Evolutionary conservation across 495 filamentous ascomycete genomes (phyloP), one percentile per base, ranked within the genome.

Genomic region (Umbilicaria muhlenbergii): DNA sequence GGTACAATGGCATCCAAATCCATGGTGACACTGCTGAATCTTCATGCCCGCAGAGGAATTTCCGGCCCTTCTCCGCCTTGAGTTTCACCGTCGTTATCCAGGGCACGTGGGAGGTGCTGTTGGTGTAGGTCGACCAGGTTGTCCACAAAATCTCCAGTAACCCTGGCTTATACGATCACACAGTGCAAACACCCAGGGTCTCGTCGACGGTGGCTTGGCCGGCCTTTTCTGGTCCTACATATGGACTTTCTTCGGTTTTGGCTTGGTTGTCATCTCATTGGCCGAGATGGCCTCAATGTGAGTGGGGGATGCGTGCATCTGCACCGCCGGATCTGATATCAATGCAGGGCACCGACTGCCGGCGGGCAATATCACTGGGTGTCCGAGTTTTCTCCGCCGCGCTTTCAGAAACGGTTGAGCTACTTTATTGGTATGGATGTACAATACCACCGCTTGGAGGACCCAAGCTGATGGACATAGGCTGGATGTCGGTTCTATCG

Each of bases 331-430:
- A 34, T 28, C 24, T 28, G 24, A 28, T 6, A 28, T 10, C 6
- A 11, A 0, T 4, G 18, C 19, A 60, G 57, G 54, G 56, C 57
- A 3, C 58, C 58, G n/a, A 58, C 56, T 3, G 51, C 52, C 16
- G 59, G 62, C 42, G 61, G 61, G 3, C 61, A 66, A 40, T 66
- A 66, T 41, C 58, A 64, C 36, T 71, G 68, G 70, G 64, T 69
- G 1, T 67, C 60, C 8, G 64, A 69, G 46, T 60, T 57, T 51
- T 49, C 53, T 0, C 48, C 58, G 16, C 48, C 48, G 10, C 39
- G 49, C 24, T 48, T 43, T 36, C 53, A 65, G 52, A 61, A 57
- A 32, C 48, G 57, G 18, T 47, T 67, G 11, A 66, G 59, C 36
- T 72, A 69, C 42, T 49, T 61, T 12, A 59, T 59, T 12, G 63